Evolutionary conservation across 305 asterid species (phyloP).

Genomic region (Solanum hybrid): DNA sequence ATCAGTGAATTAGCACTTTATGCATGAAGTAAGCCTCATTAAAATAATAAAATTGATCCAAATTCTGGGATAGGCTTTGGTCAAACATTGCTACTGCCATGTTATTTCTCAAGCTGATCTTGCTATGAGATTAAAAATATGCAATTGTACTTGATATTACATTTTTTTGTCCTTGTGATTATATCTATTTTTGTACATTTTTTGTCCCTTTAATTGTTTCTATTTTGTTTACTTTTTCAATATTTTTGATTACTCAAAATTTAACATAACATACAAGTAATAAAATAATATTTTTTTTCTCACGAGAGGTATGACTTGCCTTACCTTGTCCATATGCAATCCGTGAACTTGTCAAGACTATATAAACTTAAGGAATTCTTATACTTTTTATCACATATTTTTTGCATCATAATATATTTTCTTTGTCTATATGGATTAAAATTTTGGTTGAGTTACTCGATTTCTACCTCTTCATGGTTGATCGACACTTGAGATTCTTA

Average conservation of each 20-base stretch:
- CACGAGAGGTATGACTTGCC: neutral
- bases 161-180: no score
- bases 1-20: neutral
- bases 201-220: neutral
- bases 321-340: neutral
- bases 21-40: neutral
- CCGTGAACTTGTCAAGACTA: neutral
- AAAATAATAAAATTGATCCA: neutral
- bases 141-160: no score
- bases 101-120: neutral
- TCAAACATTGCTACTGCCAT: neutral
- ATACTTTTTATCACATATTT: no score
- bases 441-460: no score
- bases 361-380: neutral
- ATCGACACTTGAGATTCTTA: no score
- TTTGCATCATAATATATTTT: neutral
- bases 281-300: neutral
- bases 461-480: no score
- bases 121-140: neutral
- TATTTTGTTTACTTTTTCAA: neutral
- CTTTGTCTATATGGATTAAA: neutral
- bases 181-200: neutral
- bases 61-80: neutral
- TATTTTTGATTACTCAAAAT: neutral
- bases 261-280: neutral